Evolutionary conservation across 2,329 filamentous ascomycete genomes (phyloP).

Genomic region (Epichloe coenophiala): DNA sequence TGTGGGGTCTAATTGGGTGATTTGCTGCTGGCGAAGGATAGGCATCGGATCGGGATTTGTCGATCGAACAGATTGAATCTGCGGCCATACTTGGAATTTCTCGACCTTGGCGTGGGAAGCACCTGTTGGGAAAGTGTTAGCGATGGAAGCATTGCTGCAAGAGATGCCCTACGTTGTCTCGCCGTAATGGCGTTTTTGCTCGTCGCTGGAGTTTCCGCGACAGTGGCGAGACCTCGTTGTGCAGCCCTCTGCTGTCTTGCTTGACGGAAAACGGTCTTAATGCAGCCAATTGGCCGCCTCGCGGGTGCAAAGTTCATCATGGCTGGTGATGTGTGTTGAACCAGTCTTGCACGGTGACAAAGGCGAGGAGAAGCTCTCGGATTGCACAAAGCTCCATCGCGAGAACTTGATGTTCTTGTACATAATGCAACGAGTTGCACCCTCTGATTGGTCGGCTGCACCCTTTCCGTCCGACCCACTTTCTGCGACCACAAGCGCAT

Average conservation of each 20-base stretch:
- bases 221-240: conserved; percentile 35
- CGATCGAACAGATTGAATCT: conserved; percentile 39
- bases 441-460: conserved; percentile 24
- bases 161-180: conserved; percentile 21
- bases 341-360: not conserved
- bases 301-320: conserved; percentile 47
- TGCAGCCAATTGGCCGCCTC: conserved; percentile 56
- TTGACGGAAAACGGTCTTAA: conserved; percentile 51
- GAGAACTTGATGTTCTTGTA: not conserved
- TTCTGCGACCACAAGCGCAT: not conserved
- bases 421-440: conserved; percentile 7
- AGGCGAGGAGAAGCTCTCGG: not conserved
- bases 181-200: conserved; percentile 16
- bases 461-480: conserved; percentile 17
- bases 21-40: conserved; percentile 53
- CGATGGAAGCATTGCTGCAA: not conserved
- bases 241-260: conserved; percentile 34
- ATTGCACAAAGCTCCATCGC: not conserved
- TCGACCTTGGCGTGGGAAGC: conserved; percentile 21
- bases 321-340: conserved; percentile 9
- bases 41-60: conserved; percentile 54
- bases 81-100: conserved; percentile 40
- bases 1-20: conserved; percentile 67
- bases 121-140: conserved; percentile 14
- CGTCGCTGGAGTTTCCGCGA: conserved; percentile 9